Conservation (phyloP, 2,329 filamentous ascomycete genomes). For the Ophiostoma himal-ulmi region DNA sequence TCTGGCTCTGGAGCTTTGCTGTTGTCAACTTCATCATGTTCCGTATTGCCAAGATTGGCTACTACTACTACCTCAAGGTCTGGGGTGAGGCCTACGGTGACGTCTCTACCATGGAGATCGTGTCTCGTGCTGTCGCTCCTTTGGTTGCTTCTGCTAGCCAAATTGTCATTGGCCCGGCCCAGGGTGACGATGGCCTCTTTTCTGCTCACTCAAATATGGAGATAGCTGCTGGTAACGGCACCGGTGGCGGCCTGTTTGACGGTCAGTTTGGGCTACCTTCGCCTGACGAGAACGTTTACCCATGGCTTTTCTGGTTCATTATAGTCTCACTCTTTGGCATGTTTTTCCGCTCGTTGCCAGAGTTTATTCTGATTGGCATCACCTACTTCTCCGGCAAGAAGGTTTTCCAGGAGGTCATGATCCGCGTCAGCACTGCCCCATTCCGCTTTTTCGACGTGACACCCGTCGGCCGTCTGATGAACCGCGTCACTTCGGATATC, state of each 20-base stretch:
- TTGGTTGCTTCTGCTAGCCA: constrained; percentile 12
- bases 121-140: constrained; percentile 19
- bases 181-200: background rate
- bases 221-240: constrained; percentile 10
- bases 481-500: constrained; percentile 84
- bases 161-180: background rate
- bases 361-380: constrained; percentile 67
- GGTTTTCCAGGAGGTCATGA: constrained; percentile 68
- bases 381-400: constrained; percentile 70
- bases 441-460: constrained; percentile 91
- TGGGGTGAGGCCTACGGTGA: constrained; percentile 73
- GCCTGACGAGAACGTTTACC: constrained; percentile 59
- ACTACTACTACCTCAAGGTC: constrained; percentile 76
- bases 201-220: background rate
- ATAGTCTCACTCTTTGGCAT: constrained; percentile 58
- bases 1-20: constrained; percentile 65
- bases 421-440: constrained; percentile 67
- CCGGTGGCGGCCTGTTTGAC: constrained; percentile 26
- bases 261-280: constrained; percentile 50
- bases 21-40: constrained; percentile 58
- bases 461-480: constrained; percentile 84
- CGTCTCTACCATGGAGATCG: constrained; percentile 20
- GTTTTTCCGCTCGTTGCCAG: constrained; percentile 53
- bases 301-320: constrained; percentile 70
- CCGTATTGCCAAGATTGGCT: constrained; percentile 57